A percentile compares a stretch with the other conserved stretches of the same genome.
Conservation (phyloP, 2,329 filamentous ascomycete genomes). For the Talaromyces sp. region DNA sequence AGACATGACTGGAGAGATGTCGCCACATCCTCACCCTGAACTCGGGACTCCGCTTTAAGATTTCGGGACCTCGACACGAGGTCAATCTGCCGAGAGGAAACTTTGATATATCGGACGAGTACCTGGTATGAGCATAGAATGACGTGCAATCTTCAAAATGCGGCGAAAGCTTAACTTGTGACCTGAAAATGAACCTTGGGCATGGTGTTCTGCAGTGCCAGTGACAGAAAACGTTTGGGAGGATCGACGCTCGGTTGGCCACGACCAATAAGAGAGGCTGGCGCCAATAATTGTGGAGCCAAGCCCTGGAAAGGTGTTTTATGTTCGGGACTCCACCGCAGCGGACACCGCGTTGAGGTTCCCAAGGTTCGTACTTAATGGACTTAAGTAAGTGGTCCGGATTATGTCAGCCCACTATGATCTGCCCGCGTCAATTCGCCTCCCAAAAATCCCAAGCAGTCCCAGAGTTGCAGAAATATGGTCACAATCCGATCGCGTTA, state of each 20-base stretch:
- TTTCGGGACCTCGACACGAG: neutral
- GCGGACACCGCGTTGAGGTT: neutral
- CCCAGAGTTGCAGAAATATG: neutral
- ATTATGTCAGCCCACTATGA: neutral
- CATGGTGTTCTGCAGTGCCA: neutral
- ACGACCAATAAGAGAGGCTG: neutral
- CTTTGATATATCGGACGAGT: neutral
- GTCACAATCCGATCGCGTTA: neutral
- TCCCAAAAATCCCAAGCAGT: neutral
- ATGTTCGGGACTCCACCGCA: neutral
- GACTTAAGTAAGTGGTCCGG: neutral
- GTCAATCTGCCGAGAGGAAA: neutral
- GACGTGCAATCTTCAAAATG: slow-evolving; percentile 8
- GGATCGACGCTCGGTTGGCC: slow-evolving; percentile 21
- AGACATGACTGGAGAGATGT: neutral
- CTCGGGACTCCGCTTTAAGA: no score
- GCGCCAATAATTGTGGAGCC: neutral
- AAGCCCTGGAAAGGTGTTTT: neutral
- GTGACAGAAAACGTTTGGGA: slow-evolving; percentile 27
- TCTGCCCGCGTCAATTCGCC: neutral
- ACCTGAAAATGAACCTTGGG: slow-evolving; percentile 8
- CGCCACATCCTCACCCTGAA: neutral
- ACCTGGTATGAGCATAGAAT: neutral
- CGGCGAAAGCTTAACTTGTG: slow-evolving; percentile 18
- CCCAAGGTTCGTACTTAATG: neutral